Evolutionary conservation across 306 rosid genomes (phyloP), one percentile per base, ranked within the genome.

Genomic region (Sophora flavescens): DNA sequence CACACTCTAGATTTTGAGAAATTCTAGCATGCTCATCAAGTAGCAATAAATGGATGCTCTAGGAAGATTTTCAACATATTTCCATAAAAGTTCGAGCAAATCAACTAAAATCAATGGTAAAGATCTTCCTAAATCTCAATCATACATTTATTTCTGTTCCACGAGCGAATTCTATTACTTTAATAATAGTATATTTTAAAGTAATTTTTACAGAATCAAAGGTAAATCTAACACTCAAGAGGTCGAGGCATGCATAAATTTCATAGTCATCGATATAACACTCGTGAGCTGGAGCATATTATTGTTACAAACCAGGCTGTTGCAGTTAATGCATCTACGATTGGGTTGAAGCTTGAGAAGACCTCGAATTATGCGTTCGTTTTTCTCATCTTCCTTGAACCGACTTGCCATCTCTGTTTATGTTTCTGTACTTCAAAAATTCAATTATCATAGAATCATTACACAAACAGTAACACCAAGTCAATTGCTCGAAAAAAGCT

Each of bases 261-360:
- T 53, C 8, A 4, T 1, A 22, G 58, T 28, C 1, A 44, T 4
- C 33, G 35, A 11, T 39, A 56, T 26, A 6, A 0, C 22, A 47
- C 16, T 17, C 3, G 61, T 11, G 50, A 44, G 1, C 5, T 7
- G 67, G 16, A 77, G 39, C 69, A 32, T 53, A 4, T 44, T 44
- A 44, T 44, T 11, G 1, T 44, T 9, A 9, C 86, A 60, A 88
- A 95, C 98, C 91, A 88, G 44, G 83, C 96, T 87, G 77, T 91
- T 89, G 78, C 98, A 95, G 87, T 95, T 95, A 77, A 92, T 92
- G 80, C 98, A 95, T 83, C 96, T 87, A 7, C 92, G 91, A 78
- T 95, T 95, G 63, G 86, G 90, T 1, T 81, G 85, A 57, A 89
- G 96, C 82, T 90, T 95, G 39, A 92, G 96, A 73, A 95, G 93